Evolutionary conservation across 768 basidiomycete species (phyloP).

Genomic region (Amanita jacksonii): DNA sequence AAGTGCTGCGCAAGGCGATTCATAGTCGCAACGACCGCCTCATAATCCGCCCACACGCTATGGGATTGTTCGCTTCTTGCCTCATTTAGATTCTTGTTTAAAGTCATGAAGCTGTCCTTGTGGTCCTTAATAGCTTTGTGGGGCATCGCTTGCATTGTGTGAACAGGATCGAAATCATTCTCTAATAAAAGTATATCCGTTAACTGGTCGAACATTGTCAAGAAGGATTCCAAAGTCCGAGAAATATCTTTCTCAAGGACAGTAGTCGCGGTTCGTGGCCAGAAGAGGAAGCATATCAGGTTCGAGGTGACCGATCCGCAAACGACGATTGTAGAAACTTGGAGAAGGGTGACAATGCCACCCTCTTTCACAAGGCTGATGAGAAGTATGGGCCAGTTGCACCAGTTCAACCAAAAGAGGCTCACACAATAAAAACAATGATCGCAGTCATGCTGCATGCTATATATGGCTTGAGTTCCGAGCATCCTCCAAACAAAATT

Average conservation of each 20-base stretch:
- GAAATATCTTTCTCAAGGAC: conserved; percentile 81
- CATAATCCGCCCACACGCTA: conserved; percentile 51
- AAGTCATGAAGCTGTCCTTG: conserved; percentile 79
- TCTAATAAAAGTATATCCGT: conserved; percentile 83
- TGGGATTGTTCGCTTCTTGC: conserved; percentile 78
- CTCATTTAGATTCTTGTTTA: conserved; percentile 80
- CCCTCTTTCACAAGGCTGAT: conserved; percentile 81
- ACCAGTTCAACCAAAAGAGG: neutral
- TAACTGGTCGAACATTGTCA: conserved; percentile 74
- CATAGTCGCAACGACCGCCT: conserved; percentile 79
- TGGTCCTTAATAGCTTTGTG: conserved; percentile 78
- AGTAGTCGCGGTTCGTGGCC: conserved; percentile 77
- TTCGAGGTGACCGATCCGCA: conserved; percentile 76
- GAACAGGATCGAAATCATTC: conserved; percentile 40
- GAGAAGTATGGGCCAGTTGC: conserved; percentile 5
- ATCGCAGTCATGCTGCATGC: conserved; percentile 83
- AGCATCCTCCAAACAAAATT: too few relatives aligned
- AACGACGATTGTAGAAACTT: conserved; percentile 68
- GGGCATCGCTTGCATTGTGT: conserved; percentile 51
- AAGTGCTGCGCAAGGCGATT: conserved; percentile 91
- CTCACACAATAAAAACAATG: conserved; percentile 75
- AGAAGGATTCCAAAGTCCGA: conserved; percentile 80
- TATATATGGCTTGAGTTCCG: too few relatives aligned
- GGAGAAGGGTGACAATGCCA: conserved; percentile 61
- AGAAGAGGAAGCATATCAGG: conserved; percentile 72